phyloP scores from a whole-genome alignment of 768 basidiomycete species.

The Hysterangium stoloniferum region DNA sequence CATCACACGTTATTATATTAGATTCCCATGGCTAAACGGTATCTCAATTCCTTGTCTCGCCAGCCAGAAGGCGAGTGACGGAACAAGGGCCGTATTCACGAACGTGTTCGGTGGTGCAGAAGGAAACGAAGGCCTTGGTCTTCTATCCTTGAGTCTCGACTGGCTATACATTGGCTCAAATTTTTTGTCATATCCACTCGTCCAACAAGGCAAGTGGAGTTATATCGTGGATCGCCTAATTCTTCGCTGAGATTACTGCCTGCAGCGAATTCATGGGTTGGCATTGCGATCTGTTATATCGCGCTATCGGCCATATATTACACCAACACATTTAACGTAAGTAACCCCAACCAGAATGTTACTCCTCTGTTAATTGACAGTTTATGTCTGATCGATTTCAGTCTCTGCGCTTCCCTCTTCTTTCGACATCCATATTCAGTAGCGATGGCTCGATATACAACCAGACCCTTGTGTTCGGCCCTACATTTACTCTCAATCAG shows the following conservation, averaged over 20 bases:
- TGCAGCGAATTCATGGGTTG: conserved; percentile 51
- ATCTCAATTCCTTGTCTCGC: conserved; percentile 28
- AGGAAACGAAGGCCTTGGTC: conserved; percentile 61
- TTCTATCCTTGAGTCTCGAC: conserved; percentile 55
- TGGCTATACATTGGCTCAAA: conserved; percentile 57
- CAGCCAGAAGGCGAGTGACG: conserved; percentile 47
- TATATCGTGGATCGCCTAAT: background rate
- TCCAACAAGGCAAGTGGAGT: conserved; percentile 41
- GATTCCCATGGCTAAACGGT: conserved; percentile 21
- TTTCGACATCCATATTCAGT: conserved; percentile 51
- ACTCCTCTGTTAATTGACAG: too few species aligned
- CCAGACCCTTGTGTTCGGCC: conserved; percentile 46
- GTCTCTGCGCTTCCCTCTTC: conserved; percentile 49
- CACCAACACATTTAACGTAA: conserved; percentile 52
- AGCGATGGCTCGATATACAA: conserved; percentile 47
- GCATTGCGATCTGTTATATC: conserved; percentile 44
- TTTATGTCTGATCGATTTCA: conserved; percentile 20
- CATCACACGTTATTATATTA: background rate
- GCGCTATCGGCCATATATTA: conserved; percentile 52
- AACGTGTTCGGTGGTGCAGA: conserved; percentile 60
- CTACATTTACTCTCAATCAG: conserved; percentile 42
- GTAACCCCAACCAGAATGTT: conserved; percentile 15
- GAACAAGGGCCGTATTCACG: conserved; percentile 39
- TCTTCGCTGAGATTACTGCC: conserved; percentile 5
- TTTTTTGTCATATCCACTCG: conserved; percentile 39